These are phyloP conservation scores for Chamaecyparis obtusa DNA, from an alignment of 75 land plant genomes.

Conservation along the genomic window DNA sequence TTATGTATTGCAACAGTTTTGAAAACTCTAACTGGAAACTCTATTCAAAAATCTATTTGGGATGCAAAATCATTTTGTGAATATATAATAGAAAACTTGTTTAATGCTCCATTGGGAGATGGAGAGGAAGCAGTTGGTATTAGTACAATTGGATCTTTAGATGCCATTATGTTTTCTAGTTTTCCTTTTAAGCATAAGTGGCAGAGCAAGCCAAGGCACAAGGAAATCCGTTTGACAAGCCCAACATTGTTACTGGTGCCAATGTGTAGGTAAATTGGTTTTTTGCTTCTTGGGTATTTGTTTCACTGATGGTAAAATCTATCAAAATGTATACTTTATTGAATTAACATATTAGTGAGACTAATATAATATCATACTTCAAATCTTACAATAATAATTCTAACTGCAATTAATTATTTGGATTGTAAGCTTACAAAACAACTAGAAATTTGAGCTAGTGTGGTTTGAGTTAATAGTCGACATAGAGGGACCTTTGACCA, in stretches of 20 bases:
- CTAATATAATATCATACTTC: too few species aligned
- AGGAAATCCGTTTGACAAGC: slow-evolving; percentile 59
- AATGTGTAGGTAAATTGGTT: slow-evolving; percentile 42
- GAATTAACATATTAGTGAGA: too few species aligned
- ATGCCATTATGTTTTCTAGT: slow-evolving; percentile 67
- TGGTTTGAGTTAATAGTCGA: too few species aligned
- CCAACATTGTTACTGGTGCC: slow-evolving; percentile 63
- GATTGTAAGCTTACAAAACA: too few species aligned
- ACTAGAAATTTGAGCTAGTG: too few species aligned
- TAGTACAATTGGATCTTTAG: slow-evolving; percentile 65
- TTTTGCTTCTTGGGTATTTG: too few species aligned
- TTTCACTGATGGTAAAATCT: too few species aligned
- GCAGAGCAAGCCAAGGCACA: slow-evolving; percentile 54
- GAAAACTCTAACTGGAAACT: too few species aligned
- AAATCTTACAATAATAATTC: too few species aligned
- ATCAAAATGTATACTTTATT: too few species aligned
- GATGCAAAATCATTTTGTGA: slow-evolving; percentile 63
- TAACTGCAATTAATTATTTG: too few species aligned
- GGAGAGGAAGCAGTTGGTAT: slow-evolving; percentile 43
- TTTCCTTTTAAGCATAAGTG: slow-evolving; percentile 64
- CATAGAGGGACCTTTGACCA: too few species aligned
- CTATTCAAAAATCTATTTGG: not conserved
- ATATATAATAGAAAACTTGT: slow-evolving; percentile 65
- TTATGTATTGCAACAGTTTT: not conserved
- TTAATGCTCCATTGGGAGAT: slow-evolving; percentile 44